Percentiles rank a stretch among this genome's conserved stretches.
phyloP scores from a whole-genome alignment of 2,329 filamentous ascomycete genomes.

The Celoporthe dispersa region DNA sequence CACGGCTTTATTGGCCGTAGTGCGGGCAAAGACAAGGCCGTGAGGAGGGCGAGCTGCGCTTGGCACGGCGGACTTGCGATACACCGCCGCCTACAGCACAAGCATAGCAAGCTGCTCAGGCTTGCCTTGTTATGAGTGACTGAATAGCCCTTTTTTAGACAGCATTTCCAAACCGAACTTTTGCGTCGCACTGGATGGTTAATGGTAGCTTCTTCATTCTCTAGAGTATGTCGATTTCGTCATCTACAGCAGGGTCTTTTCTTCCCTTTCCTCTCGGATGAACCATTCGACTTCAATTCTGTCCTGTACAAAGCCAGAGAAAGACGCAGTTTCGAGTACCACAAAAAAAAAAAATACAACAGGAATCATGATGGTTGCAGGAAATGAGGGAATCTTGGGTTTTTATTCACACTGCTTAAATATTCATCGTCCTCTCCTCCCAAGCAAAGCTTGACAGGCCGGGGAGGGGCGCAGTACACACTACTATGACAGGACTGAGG shows the following conservation, averaged over 20 bases:
- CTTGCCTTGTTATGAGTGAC: neutral
- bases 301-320: neutral
- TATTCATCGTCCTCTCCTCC: neutral
- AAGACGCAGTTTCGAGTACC: neutral
- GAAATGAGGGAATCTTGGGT: neutral
- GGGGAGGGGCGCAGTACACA: neutral
- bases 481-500: neutral
- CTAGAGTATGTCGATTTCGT: too few species aligned
- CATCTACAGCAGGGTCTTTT: neutral
- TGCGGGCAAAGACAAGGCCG: conserved; percentile 28
- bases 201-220: too few species aligned
- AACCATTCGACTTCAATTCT: neutral
- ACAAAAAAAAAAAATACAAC: neutral
- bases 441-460: neutral
- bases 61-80: conserved; percentile 10
- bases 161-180: neutral
- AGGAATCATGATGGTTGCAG: neutral
- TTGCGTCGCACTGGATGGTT: too few species aligned
- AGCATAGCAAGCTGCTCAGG: neutral
- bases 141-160: neutral
- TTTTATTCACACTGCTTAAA: neutral
- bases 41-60: conserved; percentile 2
- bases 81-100: neutral
- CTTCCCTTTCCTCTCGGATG: neutral
- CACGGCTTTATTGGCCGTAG: too few species aligned